phyloP scores from a whole-genome alignment of 148 eudicot genomes.

The Arbutus unedo region DNA sequence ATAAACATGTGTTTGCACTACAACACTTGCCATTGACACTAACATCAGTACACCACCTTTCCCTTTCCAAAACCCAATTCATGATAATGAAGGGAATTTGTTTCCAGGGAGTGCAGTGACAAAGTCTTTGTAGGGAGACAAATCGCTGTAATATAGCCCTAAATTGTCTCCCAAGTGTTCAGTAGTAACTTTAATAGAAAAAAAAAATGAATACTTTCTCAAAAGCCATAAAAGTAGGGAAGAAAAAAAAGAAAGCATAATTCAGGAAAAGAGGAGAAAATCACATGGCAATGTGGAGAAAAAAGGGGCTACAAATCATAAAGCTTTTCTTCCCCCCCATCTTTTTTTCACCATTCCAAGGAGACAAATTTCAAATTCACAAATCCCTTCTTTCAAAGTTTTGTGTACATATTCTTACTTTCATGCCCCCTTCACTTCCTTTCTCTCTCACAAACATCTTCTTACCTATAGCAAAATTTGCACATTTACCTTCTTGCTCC shows the following conservation, averaged over 20 bases:
- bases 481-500: neutral
- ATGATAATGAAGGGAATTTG: neutral
- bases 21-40: neutral
- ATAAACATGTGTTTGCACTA: neutral
- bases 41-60: neutral
- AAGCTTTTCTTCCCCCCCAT: constrained; percentile 1
- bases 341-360: constrained; percentile 22
- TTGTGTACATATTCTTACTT: neutral
- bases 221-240: constrained; percentile 21
- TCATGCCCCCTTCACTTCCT: neutral
- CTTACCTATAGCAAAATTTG: constrained; percentile 16
- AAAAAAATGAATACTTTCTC: neutral
- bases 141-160: neutral
- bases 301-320: constrained; percentile 19
- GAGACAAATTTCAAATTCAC: constrained; percentile 16
- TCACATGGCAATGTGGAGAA: constrained; percentile 44
- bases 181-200: neutral
- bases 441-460: constrained; percentile 20
- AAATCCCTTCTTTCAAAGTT: neutral
- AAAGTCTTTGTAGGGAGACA: too few relatives aligned
- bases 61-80: neutral
- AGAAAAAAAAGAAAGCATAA: constrained; percentile 22
- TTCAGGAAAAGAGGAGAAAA: constrained; percentile 19
- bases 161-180: neutral
- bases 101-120: neutral